These are phyloP conservation scores for Apophysomyces elegans DNA, from an alignment of 371 early-diverging fungal species.

Conservation along the genomic window DNA sequence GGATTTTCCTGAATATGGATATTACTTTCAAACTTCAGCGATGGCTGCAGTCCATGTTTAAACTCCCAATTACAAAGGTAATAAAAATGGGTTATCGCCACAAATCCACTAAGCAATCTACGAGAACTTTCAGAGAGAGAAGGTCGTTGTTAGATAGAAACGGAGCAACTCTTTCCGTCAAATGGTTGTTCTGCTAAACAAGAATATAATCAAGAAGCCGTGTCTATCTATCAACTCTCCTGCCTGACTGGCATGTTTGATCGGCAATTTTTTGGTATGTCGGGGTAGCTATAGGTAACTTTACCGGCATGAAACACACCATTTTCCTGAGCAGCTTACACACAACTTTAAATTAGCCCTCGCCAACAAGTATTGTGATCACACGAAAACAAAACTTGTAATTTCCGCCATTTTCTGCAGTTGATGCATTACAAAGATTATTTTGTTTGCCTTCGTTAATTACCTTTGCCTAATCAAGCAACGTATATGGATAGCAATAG, in stretches of 20 bases:
- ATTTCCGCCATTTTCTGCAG: not conserved
- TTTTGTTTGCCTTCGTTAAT: not conserved
- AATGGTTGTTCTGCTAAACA: not conserved
- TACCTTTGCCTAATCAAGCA: not conserved
- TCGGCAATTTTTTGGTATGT: not conserved
- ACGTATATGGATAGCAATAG: not conserved
- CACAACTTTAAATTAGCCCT: slow-evolving; percentile 8
- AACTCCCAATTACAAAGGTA: too few species aligned
- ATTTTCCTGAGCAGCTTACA: not conserved
- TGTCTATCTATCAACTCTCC: not conserved
- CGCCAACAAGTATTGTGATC: slow-evolving; percentile 4
- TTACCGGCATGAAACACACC: slow-evolving; percentile 7
- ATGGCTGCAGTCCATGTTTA: not conserved
- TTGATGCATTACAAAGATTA: not conserved
- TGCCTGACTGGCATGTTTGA: slow-evolving; percentile 5
- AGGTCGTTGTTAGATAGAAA: not conserved
- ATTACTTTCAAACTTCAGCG: not conserved
- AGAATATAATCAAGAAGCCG: too few species aligned
- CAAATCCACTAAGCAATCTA: not conserved
- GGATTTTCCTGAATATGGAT: too few species aligned
- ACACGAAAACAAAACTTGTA: not conserved
- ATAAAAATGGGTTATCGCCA: too few species aligned
- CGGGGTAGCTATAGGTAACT: not conserved
- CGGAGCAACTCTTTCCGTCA: not conserved
- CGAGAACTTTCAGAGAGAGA: not conserved